Conservation (phyloP, 768 basidiomycete genomes). For the Leccinum arenicola region DNA sequence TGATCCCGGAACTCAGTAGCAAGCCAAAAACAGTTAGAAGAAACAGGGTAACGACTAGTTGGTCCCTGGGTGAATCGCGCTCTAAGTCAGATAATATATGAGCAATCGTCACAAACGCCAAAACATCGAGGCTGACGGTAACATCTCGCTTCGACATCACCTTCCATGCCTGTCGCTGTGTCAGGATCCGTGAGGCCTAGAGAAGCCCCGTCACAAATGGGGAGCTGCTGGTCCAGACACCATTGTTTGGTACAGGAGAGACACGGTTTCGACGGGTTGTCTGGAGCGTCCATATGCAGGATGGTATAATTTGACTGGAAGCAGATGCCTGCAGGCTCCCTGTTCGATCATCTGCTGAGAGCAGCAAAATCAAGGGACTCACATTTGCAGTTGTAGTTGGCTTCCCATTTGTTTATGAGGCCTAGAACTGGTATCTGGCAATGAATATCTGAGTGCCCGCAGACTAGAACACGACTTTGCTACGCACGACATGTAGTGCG, state of each 20-base stretch:
- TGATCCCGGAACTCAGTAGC: conserved; percentile 80
- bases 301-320: conserved; percentile 87
- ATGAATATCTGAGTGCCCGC: conserved; percentile 12
- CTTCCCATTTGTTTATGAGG: conserved; percentile 75
- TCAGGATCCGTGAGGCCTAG: conserved; percentile 89
- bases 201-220: conserved; percentile 76
- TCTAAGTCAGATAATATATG: conserved; percentile 46
- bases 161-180: conserved; percentile 91
- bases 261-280: conserved; percentile 87
- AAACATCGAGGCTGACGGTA: conserved; percentile 69
- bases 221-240: conserved; percentile 89
- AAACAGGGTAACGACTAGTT: conserved; percentile 89
- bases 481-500: conserved; percentile 27
- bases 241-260: conserved; percentile 93
- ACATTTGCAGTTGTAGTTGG: conserved; percentile 85
- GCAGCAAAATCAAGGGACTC: conserved; percentile 13
- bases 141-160: conserved; percentile 93
- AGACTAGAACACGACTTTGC: conserved; percentile 1
- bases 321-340: conserved; percentile 69
- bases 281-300: conserved; percentile 72
- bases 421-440: conserved; percentile 40
- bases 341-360: conserved; percentile 2
- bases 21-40: conserved; percentile 84
- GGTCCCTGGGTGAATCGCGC: conserved; percentile 93
- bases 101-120: conserved; percentile 29